Conservation (phyloP, 495 filamentous ascomycete species). For the Penicillium fimorum region DNA sequence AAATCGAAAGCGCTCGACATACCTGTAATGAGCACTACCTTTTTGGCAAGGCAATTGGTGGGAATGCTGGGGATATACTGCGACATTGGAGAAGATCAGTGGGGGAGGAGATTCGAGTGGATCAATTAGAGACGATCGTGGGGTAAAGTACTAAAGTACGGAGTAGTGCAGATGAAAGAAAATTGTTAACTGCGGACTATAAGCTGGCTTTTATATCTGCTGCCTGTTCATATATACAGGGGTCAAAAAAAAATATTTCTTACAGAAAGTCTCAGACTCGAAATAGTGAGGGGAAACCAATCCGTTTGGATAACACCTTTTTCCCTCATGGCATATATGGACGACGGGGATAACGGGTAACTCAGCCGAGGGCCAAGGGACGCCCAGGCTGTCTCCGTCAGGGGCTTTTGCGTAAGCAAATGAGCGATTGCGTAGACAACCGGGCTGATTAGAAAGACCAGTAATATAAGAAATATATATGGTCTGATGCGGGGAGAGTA, state of each 20-base stretch:
- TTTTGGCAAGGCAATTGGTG: slow-evolving; percentile 34
- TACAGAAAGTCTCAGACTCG: background rate
- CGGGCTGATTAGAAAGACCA: background rate
- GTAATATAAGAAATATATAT: slow-evolving; percentile 6
- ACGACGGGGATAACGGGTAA: slow-evolving; percentile 2
- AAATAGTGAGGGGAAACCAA: slow-evolving; percentile 1
- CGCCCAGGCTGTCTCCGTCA: background rate
- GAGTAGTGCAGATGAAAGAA: background rate
- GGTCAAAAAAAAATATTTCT: background rate
- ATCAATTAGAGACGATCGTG: slow-evolving; percentile 7
- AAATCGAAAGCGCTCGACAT: background rate
- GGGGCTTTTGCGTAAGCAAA: background rate
- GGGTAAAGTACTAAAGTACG: slow-evolving; percentile 1
- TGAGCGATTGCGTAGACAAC: background rate
- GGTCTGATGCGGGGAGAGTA: slow-evolving; percentile 16
- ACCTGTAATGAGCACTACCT: slow-evolving; percentile 51
- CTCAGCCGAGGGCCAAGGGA: slow-evolving; percentile 7
- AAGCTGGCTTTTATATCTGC: slow-evolving; percentile 1
- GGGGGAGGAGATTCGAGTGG: slow-evolving; percentile 7
- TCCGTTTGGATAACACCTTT: slow-evolving; percentile 4
- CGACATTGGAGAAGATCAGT: slow-evolving; percentile 20
- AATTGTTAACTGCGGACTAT: background rate
- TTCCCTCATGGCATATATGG: background rate
- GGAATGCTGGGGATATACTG: slow-evolving; percentile 30
- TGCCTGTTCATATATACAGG: background rate